These are phyloP conservation scores for Penicillium polonicum DNA, from an alignment of 2,329 filamentous ascomycete species.

Conservation along the genomic window DNA sequence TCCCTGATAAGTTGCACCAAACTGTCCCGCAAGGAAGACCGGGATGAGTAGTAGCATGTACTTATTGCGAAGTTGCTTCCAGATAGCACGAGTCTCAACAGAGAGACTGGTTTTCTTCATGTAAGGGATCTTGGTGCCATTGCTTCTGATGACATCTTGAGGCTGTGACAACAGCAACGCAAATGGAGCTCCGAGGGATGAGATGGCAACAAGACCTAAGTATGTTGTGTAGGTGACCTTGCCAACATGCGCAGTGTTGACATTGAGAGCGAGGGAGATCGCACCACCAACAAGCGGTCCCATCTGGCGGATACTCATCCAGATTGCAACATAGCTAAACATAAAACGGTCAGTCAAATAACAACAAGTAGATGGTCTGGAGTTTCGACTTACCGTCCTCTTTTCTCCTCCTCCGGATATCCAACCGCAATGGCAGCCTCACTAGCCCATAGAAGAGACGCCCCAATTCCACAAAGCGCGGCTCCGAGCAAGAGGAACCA, in stretches of 20 bases:
- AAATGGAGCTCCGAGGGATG: constrained; percentile 49
- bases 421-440: constrained; percentile 46
- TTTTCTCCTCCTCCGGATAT: constrained; percentile 48
- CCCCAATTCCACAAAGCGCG: constrained; percentile 44
- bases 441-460: constrained; percentile 43
- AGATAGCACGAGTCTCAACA: constrained; percentile 41
- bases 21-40: constrained; percentile 52
- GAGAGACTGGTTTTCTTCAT: constrained; percentile 29
- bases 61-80: constrained; percentile 42
- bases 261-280: constrained; percentile 53
- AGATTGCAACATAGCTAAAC: constrained; percentile 47
- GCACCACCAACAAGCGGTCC: constrained; percentile 55
- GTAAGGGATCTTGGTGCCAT: constrained; percentile 36
- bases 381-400: constrained; percentile 41
- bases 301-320: constrained; percentile 54
- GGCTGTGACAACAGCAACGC: constrained; percentile 49
- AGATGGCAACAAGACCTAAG: constrained; percentile 37
- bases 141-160: constrained; percentile 45
- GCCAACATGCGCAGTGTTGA: constrained; percentile 43
- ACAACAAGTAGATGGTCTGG: background rate
- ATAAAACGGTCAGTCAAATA: constrained; percentile 5
- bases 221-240: constrained; percentile 49
- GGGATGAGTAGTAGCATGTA: constrained; percentile 52
- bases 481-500: constrained; percentile 51
- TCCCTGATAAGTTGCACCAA: constrained; percentile 53